Percentiles rank a stretch among this genome's conserved stretches.
Evolutionary conservation across 306 rosid genomes (phyloP).

Genomic region (Trichosanthes truncata): DNA sequence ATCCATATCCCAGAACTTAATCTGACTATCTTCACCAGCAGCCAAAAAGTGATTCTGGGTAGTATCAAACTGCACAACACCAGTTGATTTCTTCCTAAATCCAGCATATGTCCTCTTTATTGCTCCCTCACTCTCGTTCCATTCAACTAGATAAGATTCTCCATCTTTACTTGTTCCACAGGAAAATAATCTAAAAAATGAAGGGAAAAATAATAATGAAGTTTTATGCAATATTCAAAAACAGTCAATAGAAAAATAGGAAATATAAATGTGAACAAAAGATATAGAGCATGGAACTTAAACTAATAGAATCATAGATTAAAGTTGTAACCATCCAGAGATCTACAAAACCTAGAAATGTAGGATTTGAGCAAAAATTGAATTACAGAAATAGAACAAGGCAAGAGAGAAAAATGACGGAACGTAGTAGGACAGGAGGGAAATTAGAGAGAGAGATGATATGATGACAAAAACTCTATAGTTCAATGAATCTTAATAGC

Average conservation of each 20-base stretch:
- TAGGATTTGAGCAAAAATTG: not conserved
- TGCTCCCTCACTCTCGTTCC: conserved; percentile 86
- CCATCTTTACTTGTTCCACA: conserved; percentile 94
- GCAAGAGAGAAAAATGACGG: not conserved
- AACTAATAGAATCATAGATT: not conserved
- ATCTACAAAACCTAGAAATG: not conserved
- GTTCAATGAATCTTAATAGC: not conserved
- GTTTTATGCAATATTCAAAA: not conserved
- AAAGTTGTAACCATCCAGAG: not conserved
- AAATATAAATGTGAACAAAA: not conserved
- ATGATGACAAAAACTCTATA: not conserved
- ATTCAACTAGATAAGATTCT: conserved; percentile 75
- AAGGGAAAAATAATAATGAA: not conserved
- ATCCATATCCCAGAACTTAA: conserved; percentile 94
- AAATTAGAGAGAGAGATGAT: not conserved
- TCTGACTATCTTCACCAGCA: conserved; percentile 76
- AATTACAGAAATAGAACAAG: not conserved
- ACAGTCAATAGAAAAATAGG: not conserved
- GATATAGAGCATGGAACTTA: not conserved
- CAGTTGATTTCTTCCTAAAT: conserved; percentile 63
- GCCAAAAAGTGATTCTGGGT: conserved; percentile 78
- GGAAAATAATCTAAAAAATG: conserved; percentile 57
- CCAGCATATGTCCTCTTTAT: conserved; percentile 66
- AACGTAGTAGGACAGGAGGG: not conserved
- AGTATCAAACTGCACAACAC: conserved; percentile 77